A percentile compares a stretch with the other conserved stretches of the same genome.
These are phyloP conservation scores for Umbellularia californica DNA, from an alignment of 164 flowering plant species.

Conservation along the genomic window DNA sequence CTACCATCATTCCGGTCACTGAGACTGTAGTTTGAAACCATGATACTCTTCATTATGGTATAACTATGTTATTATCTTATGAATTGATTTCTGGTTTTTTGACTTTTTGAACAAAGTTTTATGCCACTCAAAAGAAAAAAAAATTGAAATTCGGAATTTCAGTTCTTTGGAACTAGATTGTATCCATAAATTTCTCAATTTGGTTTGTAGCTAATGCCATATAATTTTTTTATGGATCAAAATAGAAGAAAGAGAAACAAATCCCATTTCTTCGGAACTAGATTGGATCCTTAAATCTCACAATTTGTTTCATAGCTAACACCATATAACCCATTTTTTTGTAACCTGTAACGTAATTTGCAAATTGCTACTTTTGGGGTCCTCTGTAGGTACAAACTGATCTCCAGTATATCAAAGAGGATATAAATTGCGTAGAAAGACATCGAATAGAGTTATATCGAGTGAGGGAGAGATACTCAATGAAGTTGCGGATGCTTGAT, in stretches of 20 bases:
- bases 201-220: neutral
- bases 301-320: too few relatives aligned
- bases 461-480: conserved; percentile 59
- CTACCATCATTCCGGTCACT: neutral
- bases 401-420: conserved; percentile 84
- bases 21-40: neutral
- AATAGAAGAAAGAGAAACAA: too few relatives aligned
- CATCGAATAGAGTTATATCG: conserved; percentile 69
- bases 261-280: too few relatives aligned
- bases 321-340: too few relatives aligned
- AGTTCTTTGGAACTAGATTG: neutral
- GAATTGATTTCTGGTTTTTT: too few relatives aligned
- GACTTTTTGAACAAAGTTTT: too few relatives aligned
- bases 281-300: too few relatives aligned
- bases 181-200: neutral
- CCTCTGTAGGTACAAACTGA: conserved; percentile 66
- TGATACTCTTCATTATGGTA: neutral
- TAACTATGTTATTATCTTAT: too few relatives aligned
- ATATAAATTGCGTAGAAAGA: conserved; percentile 71
- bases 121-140: neutral
- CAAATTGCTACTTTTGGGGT: neutral
- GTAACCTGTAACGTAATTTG: too few relatives aligned
- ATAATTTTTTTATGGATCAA: too few relatives aligned
- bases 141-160: neutral
- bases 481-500: conserved; percentile 67